These are phyloP conservation scores for Talaromyces rugulosus DNA, from an alignment of 2,329 filamentous ascomycete species.

Conservation along the genomic window DNA sequence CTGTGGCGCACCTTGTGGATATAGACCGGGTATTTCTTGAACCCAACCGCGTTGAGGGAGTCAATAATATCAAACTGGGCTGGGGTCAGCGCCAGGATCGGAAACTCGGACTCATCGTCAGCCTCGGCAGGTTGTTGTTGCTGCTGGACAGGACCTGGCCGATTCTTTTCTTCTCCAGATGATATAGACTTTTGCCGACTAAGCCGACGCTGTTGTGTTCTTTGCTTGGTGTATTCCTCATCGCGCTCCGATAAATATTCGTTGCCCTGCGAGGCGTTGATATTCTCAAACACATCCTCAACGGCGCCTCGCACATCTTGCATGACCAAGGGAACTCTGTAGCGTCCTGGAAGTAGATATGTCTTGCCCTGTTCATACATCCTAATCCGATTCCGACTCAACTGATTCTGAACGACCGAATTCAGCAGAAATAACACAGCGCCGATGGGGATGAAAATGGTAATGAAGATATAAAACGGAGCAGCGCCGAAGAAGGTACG, in stretches of 20 bases:
- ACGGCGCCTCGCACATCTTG: conserved; percentile 71
- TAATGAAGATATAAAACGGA: conserved; percentile 61
- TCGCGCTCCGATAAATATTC: conserved; percentile 63
- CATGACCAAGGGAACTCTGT: conserved; percentile 71
- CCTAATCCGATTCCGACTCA: conserved; percentile 69
- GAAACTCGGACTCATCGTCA: conserved; percentile 44
- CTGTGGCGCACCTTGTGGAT: conserved; percentile 66
- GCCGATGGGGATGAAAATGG: conserved; percentile 70
- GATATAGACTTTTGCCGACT: conserved; percentile 3
- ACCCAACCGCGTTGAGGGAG: conserved; percentile 62
- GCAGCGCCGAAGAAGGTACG: conserved; percentile 48
- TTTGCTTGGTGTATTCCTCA: conserved; percentile 42
- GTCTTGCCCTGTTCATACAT: conserved; percentile 69
- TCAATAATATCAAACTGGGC: conserved; percentile 84
- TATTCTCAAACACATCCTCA: conserved; percentile 71
- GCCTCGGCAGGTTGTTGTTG: conserved; percentile 19
- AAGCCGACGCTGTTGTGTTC: conserved; percentile 6
- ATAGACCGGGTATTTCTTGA: conserved; percentile 54
- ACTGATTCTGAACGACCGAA: conserved; percentile 69
- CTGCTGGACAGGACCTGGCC: conserved; percentile 5
- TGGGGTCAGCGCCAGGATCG: conserved; percentile 71
- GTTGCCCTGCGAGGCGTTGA: conserved; percentile 64
- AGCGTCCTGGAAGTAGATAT: conserved; percentile 64
- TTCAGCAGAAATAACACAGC: conserved; percentile 69
- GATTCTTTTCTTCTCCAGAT: conserved; percentile 18